Evolutionary conservation across 257 asterid species (phyloP).

Genomic region (Rehmannia glutinosa): DNA sequence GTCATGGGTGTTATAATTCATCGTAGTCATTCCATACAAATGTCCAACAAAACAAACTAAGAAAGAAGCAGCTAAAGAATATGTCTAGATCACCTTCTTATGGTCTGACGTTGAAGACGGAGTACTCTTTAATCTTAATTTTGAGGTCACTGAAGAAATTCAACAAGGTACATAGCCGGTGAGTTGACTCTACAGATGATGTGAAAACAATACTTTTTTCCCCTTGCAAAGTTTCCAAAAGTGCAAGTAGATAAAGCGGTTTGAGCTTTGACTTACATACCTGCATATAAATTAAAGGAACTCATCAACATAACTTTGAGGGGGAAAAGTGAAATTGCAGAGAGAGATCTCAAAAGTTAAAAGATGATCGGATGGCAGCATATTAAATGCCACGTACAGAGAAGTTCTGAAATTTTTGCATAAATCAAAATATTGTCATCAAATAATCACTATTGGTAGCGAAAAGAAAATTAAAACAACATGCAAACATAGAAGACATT

Average conservation of each 20-base stretch:
- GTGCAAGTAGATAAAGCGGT: slow-evolving; percentile 82
- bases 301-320: slow-evolving; percentile 12
- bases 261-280: slow-evolving; percentile 70
- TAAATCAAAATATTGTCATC: neutral
- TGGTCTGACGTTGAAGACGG: slow-evolving; percentile 82
- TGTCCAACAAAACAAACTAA: neutral
- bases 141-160: slow-evolving; percentile 55
- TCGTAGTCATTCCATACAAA: too few species aligned
- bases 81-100: slow-evolving; percentile 58
- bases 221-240: slow-evolving; percentile 59
- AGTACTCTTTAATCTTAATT: slow-evolving; percentile 72
- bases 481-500: neutral
- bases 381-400: too few species aligned
- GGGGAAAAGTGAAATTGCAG: neutral
- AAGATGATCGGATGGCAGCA: too few species aligned
- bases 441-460: neutral
- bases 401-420: too few species aligned
- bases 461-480: neutral
- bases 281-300: slow-evolving; percentile 35
- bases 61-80: neutral
- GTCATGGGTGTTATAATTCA: too few species aligned
- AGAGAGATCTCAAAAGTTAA: too few species aligned
- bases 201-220: slow-evolving; percentile 91
- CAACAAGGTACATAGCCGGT: slow-evolving; percentile 65
- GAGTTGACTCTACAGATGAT: slow-evolving; percentile 82